Base-by-base conservation (phyloP, 768 basidiomycete species). In the Amanita brunnescens region DNA sequence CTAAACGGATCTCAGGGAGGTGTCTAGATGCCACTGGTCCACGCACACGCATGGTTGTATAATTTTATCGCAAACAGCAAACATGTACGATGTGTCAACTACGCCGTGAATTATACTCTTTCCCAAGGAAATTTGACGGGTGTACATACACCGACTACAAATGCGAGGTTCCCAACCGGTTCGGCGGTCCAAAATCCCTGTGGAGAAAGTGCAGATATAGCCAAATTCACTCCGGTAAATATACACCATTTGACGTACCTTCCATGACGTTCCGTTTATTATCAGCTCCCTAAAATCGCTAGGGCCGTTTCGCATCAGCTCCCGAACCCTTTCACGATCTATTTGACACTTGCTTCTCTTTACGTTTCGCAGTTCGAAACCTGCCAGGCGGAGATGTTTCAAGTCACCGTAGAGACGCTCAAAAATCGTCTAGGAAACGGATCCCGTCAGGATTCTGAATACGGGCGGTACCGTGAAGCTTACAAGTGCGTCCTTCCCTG, bases 231-330 rank as follows among this genome's bases (percentile, higher is more conserved):
- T n/a, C 6, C 33, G 32, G 21, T 14, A 16, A 9, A 29, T 14
- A 33, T 7, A 29, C 26, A n/a, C 4, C 10, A 42, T 21, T 38
- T 7, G 40, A 45, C 61, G 14, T 23, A 71, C 72, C 67, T 71
- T 64, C 64, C 68, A 70, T 24, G 41, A 49, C 33, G 56, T 54
- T 2, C 61, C 64, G 45, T 73, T 68, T n/a, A 73, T 49, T 8
- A 47, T 39, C 12, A 74, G 52, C 41, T 61, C 54, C 49, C 67
- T 57, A 8, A 75, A 56, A 12, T 58, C 58, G 14, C 57, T 56
- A 20, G 56, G 58, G 3, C 64, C 64, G 23, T 49, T 50, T 16
- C 52, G 55, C 52, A 70, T 56, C 14, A 69, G 58, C 10, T 53
- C 58, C 4, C 33, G 49, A 1, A 64, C 62, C 16, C 59, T 47